Evolutionary conservation across 805 yeast genomes (phyloP), one percentile per base, ranked within the genome.

Genomic region (Priceomyces melissophilus): DNA sequence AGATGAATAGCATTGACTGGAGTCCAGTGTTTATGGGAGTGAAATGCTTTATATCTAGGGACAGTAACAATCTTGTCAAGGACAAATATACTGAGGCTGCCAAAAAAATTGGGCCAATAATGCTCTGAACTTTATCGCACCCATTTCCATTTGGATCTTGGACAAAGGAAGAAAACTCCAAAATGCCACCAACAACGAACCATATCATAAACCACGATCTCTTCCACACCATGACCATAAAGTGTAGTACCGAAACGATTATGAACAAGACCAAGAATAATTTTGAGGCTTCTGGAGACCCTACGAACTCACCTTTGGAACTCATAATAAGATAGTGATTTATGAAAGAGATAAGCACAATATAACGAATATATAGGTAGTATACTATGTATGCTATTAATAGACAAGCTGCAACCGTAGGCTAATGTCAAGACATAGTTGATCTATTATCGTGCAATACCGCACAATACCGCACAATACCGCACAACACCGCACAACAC

Each of bases 1-100:
- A 7, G 7, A 62, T 60, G 48, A 61, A 61, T 11, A 59, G 37
- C 4, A 44, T 43, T 2, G 65, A 58, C 8, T 51, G 46, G 30
- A 41, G 51, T 33, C 47, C 7, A 50, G 20, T 5, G 14, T 15
- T 37, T 2, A 37, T 16, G 11, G 55, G 14, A 55, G 47, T 32
- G 9, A 46, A 41, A 13, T 46, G 32, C 4, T 45, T 38, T 33
- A 44, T 46, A 16, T 53, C 30, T 10, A 10, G n/a, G 30, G 31
- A 15, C 15, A 25, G 20, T 3, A 38, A 30, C 16, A 38, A 25
- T 25, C 27, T 20, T 9, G 37, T 36, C 13, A 30, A 31, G 13
- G 41, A 30, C 9, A 38, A 14, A 13, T 38, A 38, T 6, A 30
- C 25, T 10, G 40, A 37, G 11, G 40, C 36, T 6, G 40, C 40